Percentiles rank a stretch among this genome's conserved stretches.
Conservation (phyloP, 2,329 filamentous ascomycete genomes). For the Rhinocladiella mackenziei region DNA sequence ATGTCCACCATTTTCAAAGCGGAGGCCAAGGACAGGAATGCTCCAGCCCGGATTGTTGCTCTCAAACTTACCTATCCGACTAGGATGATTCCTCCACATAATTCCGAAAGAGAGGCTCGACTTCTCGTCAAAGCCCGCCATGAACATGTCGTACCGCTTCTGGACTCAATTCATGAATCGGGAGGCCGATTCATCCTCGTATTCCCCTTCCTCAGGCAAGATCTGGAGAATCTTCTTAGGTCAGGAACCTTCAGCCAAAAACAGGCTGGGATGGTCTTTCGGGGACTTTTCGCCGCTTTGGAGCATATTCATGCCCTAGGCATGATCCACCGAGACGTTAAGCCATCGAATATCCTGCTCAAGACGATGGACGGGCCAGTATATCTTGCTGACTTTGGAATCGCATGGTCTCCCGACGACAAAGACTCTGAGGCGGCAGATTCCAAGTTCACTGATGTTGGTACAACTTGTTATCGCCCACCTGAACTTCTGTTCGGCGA, state of each 20-base stretch:
- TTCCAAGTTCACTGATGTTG: constrained; percentile 84
- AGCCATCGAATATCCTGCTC: constrained; percentile 83
- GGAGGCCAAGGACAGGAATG: constrained; percentile 35
- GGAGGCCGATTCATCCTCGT: constrained; percentile 71
- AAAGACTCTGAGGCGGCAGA: constrained; percentile 58
- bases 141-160: constrained; percentile 58
- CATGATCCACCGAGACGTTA: constrained; percentile 90
- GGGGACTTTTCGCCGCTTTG: constrained; percentile 68
- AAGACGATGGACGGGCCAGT: constrained; percentile 64
- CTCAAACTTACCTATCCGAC: constrained; percentile 82
- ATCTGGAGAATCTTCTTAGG: constrained; percentile 63
- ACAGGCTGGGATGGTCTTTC: constrained; percentile 52
- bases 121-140: constrained; percentile 58
- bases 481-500: constrained; percentile 89
- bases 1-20: constrained; percentile 81
- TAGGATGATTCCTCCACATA: constrained; percentile 72
- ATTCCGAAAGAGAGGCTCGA: constrained; percentile 72
- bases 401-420: constrained; percentile 69
- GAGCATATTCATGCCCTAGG: constrained; percentile 65
- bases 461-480: constrained; percentile 84
- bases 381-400: constrained; percentile 86
- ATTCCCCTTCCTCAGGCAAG: constrained; percentile 77
- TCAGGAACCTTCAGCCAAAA: constrained; percentile 31
- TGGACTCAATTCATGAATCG: constrained; percentile 66
- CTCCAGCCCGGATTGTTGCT: constrained; percentile 53